phyloP scores from a whole-genome alignment of 345 rosid species.

The Salix suchowensis region DNA sequence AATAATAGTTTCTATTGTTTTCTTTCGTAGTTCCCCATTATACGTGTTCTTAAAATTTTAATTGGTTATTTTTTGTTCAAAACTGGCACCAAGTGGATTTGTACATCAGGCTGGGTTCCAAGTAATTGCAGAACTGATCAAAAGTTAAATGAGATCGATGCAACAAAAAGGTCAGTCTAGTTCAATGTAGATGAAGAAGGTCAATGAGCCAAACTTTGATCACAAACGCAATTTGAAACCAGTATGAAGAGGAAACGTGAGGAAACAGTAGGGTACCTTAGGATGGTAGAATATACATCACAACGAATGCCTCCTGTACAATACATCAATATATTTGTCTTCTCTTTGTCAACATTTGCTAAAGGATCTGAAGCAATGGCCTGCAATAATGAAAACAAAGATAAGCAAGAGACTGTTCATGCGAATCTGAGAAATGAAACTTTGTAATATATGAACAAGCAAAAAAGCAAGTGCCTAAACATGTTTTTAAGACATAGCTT shows the following conservation, averaged over 20 bases:
- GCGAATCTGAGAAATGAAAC: not conserved
- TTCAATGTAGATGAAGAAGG: not conserved
- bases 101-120: not conserved
- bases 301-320: constrained; percentile 98
- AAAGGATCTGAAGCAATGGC: constrained; percentile 61
- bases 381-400: constrained; percentile 30
- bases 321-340: constrained; percentile 74
- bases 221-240: not conserved
- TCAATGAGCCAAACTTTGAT: constrained; percentile 4
- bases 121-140: not conserved
- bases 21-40: no score
- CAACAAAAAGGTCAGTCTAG: not conserved
- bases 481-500: no score
- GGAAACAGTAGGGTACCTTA: constrained; percentile 50
- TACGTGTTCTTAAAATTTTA: no score
- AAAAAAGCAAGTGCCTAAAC: not conserved
- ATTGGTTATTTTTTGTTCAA: no score
- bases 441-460: not conserved
- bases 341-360: constrained; percentile 61
- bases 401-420: not conserved
- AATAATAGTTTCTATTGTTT: no score
- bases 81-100: not conserved
- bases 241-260: constrained; percentile 5
- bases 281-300: constrained; percentile 81
- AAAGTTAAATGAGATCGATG: not conserved